Evolutionary conservation across 2,329 filamentous ascomycete genomes (phyloP), one percentile per base, ranked within the genome.

Genomic region (Pestalotiopsis fici): DNA sequence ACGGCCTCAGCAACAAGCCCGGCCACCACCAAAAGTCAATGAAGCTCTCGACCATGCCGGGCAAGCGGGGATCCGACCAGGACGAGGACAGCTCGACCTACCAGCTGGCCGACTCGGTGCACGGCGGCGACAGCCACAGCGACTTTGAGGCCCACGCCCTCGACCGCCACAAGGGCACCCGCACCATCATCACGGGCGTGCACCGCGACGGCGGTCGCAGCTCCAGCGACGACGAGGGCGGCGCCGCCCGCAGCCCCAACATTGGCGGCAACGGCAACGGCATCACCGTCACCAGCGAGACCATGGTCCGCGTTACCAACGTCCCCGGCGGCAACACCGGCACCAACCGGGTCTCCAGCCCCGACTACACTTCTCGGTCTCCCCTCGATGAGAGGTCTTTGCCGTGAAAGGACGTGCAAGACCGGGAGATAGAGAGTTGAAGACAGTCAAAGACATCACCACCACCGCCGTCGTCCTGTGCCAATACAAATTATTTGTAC

Each of bases 241-340:
- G 25, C n/a, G 27, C 18, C 23, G 43, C 21, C 15, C 54, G 55
- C 28, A 65, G 57, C 11, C n/a, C 15, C n/a, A 31, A 47, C 64
- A 18, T 55, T 7, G 39, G 35, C 35, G 55, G 37, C 27, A 43
- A 28, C n/a, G 37, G 61, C 43, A 18, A 27, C 6, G 43, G 64
- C 9, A 65, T 65, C 12, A 39, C 15, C n/a, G 64, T 65, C 55
- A 39, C 54, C 13, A 65, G 56, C 37, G 56, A 59, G 64, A 65
- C 64, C 31, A 60, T 56, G 47, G 62, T 65, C 2, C 47, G 23
- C 9, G 62, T 65, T 3, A 37, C 50, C 35, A 43, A 57, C 55
- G 55, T 23, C 18, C 55, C 23, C 12, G 28, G 21, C 28, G 12
- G 59, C 59, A 5, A 37, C 12, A 15, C 23, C 54, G 25, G 28